Conservation (phyloP, 2,329 filamentous ascomycete species). For the Diaporthe sp. region DNA sequence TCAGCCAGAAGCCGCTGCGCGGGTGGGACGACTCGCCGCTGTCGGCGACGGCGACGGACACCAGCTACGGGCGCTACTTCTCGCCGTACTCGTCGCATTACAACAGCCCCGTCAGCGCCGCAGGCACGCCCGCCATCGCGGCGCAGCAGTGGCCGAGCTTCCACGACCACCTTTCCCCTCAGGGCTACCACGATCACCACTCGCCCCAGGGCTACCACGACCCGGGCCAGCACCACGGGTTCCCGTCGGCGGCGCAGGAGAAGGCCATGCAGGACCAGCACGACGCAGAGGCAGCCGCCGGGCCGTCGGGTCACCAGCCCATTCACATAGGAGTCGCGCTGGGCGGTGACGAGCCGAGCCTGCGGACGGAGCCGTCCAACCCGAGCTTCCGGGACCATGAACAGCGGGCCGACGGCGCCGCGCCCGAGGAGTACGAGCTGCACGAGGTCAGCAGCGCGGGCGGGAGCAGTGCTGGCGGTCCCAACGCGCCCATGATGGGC, state of each 20-base stretch:
- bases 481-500: constrained; percentile 21
- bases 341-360: constrained; percentile 54
- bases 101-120: constrained; percentile 67
- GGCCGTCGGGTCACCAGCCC: constrained; percentile 34
- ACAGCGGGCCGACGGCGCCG: constrained; percentile 44
- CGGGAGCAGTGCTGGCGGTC: constrained; percentile 41
- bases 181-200: constrained; percentile 37
- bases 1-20: constrained; percentile 66
- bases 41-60: constrained; percentile 53
- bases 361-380: constrained; percentile 49
- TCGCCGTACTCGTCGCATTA: constrained; percentile 73
- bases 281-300: constrained; percentile 7
- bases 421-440: constrained; percentile 63
- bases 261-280: constrained; percentile 41
- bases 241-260: constrained; percentile 44
- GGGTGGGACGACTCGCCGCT: constrained; percentile 68
- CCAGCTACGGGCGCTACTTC: constrained; percentile 59
- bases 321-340: constrained; percentile 59
- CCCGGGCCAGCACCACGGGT: constrained; percentile 45
- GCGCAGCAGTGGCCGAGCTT: constrained; percentile 52
- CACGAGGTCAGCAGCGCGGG: constrained; percentile 55
- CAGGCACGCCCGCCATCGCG: constrained; percentile 50
- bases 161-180: constrained; percentile 30
- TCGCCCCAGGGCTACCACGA: constrained; percentile 42
- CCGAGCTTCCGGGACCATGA: constrained; percentile 46